Evolutionary conservation across 2,329 filamentous ascomycete species (phyloP), one percentile per base, ranked within the genome.

Genomic region (Madurella fahalii): DNA sequence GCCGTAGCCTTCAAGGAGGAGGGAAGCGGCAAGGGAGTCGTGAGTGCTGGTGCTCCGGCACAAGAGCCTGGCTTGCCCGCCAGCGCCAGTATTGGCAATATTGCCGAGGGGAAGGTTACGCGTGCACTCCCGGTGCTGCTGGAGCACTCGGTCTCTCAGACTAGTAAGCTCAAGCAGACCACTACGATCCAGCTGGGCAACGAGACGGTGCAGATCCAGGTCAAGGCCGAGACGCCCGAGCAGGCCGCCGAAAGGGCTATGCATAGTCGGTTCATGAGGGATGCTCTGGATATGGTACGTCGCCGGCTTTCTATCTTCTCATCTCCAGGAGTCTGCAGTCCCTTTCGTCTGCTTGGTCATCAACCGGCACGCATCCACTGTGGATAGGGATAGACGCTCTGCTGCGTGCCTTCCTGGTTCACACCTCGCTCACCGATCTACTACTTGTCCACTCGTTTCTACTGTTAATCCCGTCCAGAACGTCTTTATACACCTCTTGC

Each of bases 221-320:
- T 45, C 13, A 58, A 57, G 45, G 40, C 32, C 15, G 60, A 64
- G 49, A 64, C 60, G 17, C 60, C 63, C 7, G 61, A 63, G 53
- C 52, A 64, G 52, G 61, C 58, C 13, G 63, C 61, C 13, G 75
- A 79, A 58, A 70, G 68, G 50, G 69, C 68, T 32, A 65, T 74
- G 18, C 79, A 82, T 60, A 71, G 77, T 54, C 70, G 68, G 42
- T 96, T 91, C 73, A 96, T 95, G 83, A 82, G 86, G 63, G 86
- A 93, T 69, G 92, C 92, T 58, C 80, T 96, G 62, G 80, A 85
- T 62, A 95, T 96, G 90, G 89, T 93, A 74, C 65, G 76, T 68
- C 34, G 13, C 34, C 34, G 7, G 31, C 30, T 11, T 32, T 48
- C 43, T 50, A 49, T 41, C 48, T 45, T 37, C 42, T 39, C 39